Evolutionary conservation across 805 yeast species (phyloP), one percentile per base, ranked within the genome.

Genomic region (Pichia gijzeniarum): DNA sequence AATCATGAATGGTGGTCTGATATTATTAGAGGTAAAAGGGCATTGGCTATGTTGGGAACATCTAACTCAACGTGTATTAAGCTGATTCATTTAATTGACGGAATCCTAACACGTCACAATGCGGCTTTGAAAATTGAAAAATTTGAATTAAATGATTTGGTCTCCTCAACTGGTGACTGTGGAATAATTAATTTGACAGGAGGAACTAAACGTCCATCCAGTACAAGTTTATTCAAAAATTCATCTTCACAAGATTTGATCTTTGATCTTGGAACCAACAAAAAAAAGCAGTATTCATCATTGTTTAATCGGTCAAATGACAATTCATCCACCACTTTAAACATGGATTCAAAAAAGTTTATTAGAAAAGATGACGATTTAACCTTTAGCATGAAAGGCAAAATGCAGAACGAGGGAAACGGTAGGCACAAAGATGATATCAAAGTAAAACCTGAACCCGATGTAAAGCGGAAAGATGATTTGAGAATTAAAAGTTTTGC

Each of bases 1-100:
- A 66, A 76, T 2, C 43, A 42, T 3, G 59, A 59, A 13, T 76
- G 81, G 81, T 51, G 63, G 49, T 57, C 60, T 12, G 74, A 71
- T 53, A 70, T 76, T 30, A 61, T 64, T 14, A 57, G 60, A 14
- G 71, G 76, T 4, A 74, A 71, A 47, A 58, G 58, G 18, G 65
- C 71, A 1, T 52, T 75, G 44, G 47, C 54, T 1, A 59, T 60
- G 5, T 58, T 74, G 45, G 56, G 74, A 7, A 59, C 63, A 43
- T 70, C 67, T 6, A 75, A 75, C 53, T 62, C 71, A 5, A 57
- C 74, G 28, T 77, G 78, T n/a, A 52, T 59, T 30, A 71, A 71
- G 48, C 69, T 75, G 50, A 63, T 70, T 41, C 63, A 66, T 21
- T 68, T 73, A 45, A 74, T 75, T 44, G 74, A 74, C 46, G 67